Base-by-base conservation (phyloP, 106 monocot genomes). In the Platanthera guangdongensis region DNA sequence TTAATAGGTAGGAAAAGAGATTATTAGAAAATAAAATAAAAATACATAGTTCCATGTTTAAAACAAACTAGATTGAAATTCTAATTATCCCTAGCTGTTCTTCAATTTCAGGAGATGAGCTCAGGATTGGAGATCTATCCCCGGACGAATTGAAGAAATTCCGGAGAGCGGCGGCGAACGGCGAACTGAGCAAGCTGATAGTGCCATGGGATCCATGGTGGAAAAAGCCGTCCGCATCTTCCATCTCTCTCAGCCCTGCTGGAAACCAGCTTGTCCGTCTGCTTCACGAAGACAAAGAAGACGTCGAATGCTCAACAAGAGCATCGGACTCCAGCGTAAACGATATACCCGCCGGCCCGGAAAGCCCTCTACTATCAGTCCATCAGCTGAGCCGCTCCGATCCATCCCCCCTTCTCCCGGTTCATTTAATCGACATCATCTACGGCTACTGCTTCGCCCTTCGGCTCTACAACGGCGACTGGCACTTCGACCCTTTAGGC, bases 201-300 rank as follows among this genome's bases (percentile, higher is more conserved):
- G 73, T 90, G 52, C 97, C 92, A 4, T 99, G 97, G 97, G 84
- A 88, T 12, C 94, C 99, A 45, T 99, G 99, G 99, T 99, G 99
- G 99, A 80, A 70, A 22, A 83, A 87, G 71, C 84, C 89, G 68
- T 82, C 85, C 79, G 86, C 94, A 65, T 82, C 71, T 80, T 77
- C 79, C 3, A 75, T 99, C 11, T 80, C 83, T 64, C 92, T 99
- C 16, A 75, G 90, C 50, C 76, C 82, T 11, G 76, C 83, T 14
- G 99, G 94, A 80, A 86, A 79, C 72, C 94, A 82, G 73, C 92
- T 90, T 53, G 82, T 99, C 72, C 85, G 52, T 22, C 86, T 80
- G 65, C 70, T 99, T 14, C 12, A 65, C 7, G 50, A 52, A 21
- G 75, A 74, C 5, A 54, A 80, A 55, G 48, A 62, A 19, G 45